Evolutionary conservation across 1,139 yeast genomes (phyloP).

Genomic region (Sugiyamaella novakii): DNA sequence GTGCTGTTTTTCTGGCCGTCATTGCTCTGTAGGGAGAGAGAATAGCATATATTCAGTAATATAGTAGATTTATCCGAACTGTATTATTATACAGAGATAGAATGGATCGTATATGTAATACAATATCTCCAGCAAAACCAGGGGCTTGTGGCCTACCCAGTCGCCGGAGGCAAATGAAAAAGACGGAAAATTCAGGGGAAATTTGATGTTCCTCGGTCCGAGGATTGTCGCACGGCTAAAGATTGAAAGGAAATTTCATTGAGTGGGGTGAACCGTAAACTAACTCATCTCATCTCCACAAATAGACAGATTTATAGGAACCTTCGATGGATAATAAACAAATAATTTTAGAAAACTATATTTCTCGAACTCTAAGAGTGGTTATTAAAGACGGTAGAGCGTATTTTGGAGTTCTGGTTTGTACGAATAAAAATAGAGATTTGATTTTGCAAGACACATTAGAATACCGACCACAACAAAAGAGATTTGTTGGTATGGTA

Average conservation of each 20-base stretch:
- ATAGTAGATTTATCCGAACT: too few species aligned
- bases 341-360: slow-evolving; percentile 22
- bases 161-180: slow-evolving; percentile 8
- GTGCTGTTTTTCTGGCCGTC: too few species aligned
- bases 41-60: too few species aligned
- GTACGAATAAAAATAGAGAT: slow-evolving; percentile 38
- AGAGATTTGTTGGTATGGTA: slow-evolving; percentile 41
- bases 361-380: slow-evolving; percentile 35
- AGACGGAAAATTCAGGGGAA: too few species aligned
- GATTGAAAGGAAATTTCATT: too few species aligned
- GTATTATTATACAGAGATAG: too few species aligned
- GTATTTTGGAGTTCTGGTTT: slow-evolving; percentile 39
- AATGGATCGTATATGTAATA: too few species aligned
- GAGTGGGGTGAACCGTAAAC: too few species aligned
- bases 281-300: not conserved
- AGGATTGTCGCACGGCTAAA: too few species aligned
- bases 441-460: slow-evolving; percentile 38
- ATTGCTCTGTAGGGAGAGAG: too few species aligned
- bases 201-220: too few species aligned
- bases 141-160: not conserved
- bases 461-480: slow-evolving; percentile 38
- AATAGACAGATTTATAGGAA: not conserved
- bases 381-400: slow-evolving; percentile 39
- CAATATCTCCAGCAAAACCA: not conserved
- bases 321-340: slow-evolving; percentile 7